Evolutionary conservation across 2,329 filamentous ascomycete genomes (phyloP).

Genomic region (Aspergillus pseudonomiae): DNA sequence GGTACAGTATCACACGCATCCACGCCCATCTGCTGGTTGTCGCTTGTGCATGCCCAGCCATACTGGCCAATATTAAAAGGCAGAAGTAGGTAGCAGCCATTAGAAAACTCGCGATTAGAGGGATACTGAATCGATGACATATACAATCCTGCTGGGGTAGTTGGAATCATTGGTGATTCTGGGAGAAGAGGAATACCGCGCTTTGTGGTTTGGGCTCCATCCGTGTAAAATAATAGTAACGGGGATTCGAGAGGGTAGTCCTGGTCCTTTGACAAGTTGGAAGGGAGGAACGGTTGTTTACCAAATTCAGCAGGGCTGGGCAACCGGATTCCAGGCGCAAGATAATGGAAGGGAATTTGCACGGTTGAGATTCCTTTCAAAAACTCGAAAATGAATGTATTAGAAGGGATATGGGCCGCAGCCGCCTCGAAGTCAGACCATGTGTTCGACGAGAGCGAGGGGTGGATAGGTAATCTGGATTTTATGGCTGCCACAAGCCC

Average conservation of each 20-base stretch:
- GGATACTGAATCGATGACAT: not conserved
- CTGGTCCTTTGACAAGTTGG: too few species aligned
- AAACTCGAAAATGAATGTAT: too few species aligned
- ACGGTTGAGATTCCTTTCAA: too few species aligned
- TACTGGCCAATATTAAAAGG: not conserved
- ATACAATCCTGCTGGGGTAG: conserved; percentile 1
- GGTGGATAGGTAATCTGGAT: too few species aligned
- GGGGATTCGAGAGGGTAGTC: not conserved
- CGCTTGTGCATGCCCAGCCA: not conserved
- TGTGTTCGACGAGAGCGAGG: too few species aligned
- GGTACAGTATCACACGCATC: not conserved
- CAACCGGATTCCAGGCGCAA: too few species aligned
- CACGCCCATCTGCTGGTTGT: not conserved
- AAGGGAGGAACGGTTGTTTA: too few species aligned
- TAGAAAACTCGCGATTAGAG: not conserved
- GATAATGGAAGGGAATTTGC: too few species aligned
- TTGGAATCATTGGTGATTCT: not conserved
- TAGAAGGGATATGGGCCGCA: too few species aligned
- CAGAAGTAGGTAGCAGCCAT: not conserved
- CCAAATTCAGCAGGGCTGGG: too few species aligned
- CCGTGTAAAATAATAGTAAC: not conserved
- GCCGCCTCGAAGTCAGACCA: too few species aligned
- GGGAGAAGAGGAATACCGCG: not conserved
- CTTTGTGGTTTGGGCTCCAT: not conserved
- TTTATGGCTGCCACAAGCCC: too few species aligned